Base-by-base conservation (phyloP, 805 yeast species). In the Cyberlindnera mycetangii region DNA sequence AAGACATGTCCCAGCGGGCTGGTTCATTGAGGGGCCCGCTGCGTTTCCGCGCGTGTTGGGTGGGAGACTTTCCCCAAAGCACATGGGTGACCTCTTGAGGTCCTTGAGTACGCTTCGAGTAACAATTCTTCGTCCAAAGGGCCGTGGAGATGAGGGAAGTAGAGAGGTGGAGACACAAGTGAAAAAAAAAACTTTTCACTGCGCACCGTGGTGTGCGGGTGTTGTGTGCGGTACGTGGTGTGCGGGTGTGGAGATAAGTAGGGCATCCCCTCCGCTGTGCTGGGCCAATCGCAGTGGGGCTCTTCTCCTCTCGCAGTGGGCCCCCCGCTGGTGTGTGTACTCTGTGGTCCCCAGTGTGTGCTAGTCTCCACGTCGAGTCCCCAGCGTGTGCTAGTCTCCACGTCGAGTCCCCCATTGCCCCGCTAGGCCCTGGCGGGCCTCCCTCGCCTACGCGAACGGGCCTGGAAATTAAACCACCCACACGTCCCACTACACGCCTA, bases 51-150 rank as follows among this genome's bases (percentile, higher is more conserved):
- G 70, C 68, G 64, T 50, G 55, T 67, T 49, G 50, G 85, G 85
- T 85, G 79, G 89, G 89, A 83, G 89, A 83, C 89, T 83, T 83
- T 83, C 89, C 89, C 89, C 88, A 76, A 82, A 81, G 85, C 85
- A 63, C 64, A 53, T 42, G 32, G 1, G 24, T 32, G 42, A 41
- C 50, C 56, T 11, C 6, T 7, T 56, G 43, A 41, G 15, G 50
- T 69, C 79, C 74, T 72, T 79, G 52, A 71, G 87, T 64, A 65
- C 66, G 82, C 87, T 81, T 82, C 81, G 88, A 76, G 63, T 48
- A 80, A 80, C 86, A 81, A 82, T 79, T 82, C 87, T 82, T 82
- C 66, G 76, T 62, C 73, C 80, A 80, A 27, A 19, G 31, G 72
- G 76, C 74, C 79, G 74, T 60, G 43, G 32, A 36, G 27, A 39